Percentiles rank a stretch among this genome's conserved stretches.
Evolutionary conservation across 2,329 filamentous ascomycete genomes (phyloP).

Genomic region (Scedosporium aurantiacum): DNA sequence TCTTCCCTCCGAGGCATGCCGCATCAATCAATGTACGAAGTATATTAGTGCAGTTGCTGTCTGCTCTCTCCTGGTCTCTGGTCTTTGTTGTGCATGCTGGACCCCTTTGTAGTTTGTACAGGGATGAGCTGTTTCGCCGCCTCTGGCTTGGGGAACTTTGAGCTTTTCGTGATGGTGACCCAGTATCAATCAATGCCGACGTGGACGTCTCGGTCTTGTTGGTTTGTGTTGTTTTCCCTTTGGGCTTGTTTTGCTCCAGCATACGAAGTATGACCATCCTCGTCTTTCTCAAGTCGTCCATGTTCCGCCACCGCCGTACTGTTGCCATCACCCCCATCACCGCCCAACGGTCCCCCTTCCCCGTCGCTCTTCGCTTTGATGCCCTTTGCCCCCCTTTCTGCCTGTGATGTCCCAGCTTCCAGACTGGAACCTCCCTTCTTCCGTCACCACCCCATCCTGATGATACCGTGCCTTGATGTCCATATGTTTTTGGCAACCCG

Average conservation of each 20-base stretch:
- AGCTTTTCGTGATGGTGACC: neutral
- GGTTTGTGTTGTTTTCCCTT: neutral
- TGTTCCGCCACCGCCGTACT: neutral
- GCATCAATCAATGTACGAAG: neutral
- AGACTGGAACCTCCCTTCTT: neutral
- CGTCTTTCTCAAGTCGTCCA: neutral
- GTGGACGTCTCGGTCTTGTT: neutral
- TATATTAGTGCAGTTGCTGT: neutral
- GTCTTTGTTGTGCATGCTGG: neutral
- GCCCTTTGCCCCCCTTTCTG: neutral
- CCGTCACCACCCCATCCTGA: neutral
- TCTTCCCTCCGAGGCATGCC: neutral
- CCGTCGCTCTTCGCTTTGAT: neutral
- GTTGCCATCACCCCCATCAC: neutral
- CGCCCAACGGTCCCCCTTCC: neutral
- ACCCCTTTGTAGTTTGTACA: neutral
- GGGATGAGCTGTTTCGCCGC: neutral
- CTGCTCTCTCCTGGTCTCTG: neutral
- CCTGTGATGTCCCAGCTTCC: neutral
- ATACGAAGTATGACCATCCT: neutral
- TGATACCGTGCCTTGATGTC: slow-evolving; percentile 5
- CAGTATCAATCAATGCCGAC: neutral
- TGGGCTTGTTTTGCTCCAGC: neutral
- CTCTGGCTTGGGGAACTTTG: neutral
- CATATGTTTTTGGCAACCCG: slow-evolving; percentile 2